Percentiles rank a stretch among this genome's conserved stretches.
Conservation (phyloP, 805 yeast species). For the Hanseniaspora valbyensis region DNA sequence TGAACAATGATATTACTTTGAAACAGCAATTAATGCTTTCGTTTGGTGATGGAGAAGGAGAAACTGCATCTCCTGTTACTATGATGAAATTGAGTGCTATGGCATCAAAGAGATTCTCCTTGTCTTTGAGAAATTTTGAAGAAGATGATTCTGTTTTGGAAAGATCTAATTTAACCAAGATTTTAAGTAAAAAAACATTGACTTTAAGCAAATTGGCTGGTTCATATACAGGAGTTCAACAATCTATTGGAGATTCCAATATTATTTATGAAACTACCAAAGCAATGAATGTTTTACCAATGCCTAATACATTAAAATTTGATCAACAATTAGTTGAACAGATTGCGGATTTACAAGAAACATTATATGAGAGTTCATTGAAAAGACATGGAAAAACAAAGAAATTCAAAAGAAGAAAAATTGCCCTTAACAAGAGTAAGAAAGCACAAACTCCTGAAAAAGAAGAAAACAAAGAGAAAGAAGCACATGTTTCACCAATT, state of each 20-base stretch:
- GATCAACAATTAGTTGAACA: constrained; percentile 21
- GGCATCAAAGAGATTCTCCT: constrained; percentile 65
- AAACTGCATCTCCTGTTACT: constrained; percentile 51
- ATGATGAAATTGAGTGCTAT: constrained; percentile 57
- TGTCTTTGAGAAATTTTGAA: constrained; percentile 37
- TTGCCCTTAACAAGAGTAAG: constrained; percentile 19
- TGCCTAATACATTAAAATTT: constrained; percentile 19
- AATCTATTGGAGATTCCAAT: background rate
- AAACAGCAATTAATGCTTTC: constrained; percentile 45
- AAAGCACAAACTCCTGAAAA: background rate
- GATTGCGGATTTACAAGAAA: constrained; percentile 28
- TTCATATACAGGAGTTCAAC: background rate
- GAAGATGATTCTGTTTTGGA: constrained; percentile 38
- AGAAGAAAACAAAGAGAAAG: background rate
- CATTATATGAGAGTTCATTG: constrained; percentile 24
- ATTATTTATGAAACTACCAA: background rate
- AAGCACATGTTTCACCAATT: no score
- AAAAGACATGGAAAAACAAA: constrained; percentile 22
- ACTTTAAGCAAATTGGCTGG: constrained; percentile 13
- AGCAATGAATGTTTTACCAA: constrained; percentile 3
- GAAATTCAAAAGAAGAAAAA: constrained; percentile 26
- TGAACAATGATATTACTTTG: constrained; percentile 8
- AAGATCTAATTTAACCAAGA: constrained; percentile 25
- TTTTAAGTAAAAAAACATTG: constrained; percentile 6
- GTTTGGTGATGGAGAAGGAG: constrained; percentile 25